Evolutionary conservation across 2,329 filamentous ascomycete species (phyloP), one percentile per base, ranked within the genome.

Genomic region (Neurospora crassa): DNA sequence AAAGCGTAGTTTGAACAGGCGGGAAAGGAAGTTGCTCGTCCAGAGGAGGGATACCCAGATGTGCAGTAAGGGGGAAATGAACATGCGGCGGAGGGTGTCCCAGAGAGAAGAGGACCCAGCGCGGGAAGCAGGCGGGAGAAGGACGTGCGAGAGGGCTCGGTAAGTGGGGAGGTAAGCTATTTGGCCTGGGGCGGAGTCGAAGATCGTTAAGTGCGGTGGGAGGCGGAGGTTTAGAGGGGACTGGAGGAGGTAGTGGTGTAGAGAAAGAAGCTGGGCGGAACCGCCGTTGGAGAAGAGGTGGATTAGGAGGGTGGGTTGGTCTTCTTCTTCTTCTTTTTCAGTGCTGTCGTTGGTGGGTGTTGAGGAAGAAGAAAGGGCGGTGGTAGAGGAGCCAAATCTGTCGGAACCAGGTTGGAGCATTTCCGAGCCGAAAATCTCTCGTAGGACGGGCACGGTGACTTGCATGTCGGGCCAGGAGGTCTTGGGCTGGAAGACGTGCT

Each of bases 261-360:
- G 72, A n/a, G 74, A 71, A 7, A 71, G 71, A 0, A 76, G 74
- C 0, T 72, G 71, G 68, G 73, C 70, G 34, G 73, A 73, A 16
- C 79, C 79, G 70, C 78, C 79, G 74, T 79, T 80, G 67, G 78
- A 79, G 71, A 77, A 79, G 69, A 76, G 67, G 73, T 80, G 79
- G 68, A 79, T 69, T 3, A 78, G 73, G 3, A 80, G 69, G 34
- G 34, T 37, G 34, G 34, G 34, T 2, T 37, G 34, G 34, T 37
- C 6, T 6, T 37, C 34, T 14, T 75, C 24, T 0, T 18, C 29
- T 4, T 16, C 3, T 24, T 6, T 6, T 29, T 29, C 2, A 29
- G 29, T 29, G 71, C 4, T 70, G 70, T 2, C 24, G 68, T 2
- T 29, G 68, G 29, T 37, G 41, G 63, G 11, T 40, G 53, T 7